Conservation (phyloP, 176 grass and related monocot genomes). For the Poa pratensis region DNA sequence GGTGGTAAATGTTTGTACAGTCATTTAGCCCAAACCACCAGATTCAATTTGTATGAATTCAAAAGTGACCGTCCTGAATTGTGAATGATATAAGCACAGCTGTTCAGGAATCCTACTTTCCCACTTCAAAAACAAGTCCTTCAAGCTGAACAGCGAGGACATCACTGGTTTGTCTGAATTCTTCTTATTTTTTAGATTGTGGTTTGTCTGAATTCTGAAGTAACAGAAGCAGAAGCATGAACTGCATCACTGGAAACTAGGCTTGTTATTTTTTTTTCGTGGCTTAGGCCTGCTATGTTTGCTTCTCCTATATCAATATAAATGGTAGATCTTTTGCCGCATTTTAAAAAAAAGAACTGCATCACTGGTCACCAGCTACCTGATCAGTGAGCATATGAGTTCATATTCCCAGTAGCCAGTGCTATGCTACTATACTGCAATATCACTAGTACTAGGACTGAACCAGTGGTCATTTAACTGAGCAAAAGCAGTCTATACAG, state of each 20-base stretch:
- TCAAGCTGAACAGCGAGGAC: background rate
- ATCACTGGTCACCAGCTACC: background rate
- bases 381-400: background rate
- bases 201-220: background rate
- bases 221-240: background rate
- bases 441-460: background rate
- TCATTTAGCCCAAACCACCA: background rate
- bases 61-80: background rate
- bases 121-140: background rate
- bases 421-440: background rate
- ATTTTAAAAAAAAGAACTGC: too few relatives aligned
- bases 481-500: background rate
- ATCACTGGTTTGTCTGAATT: background rate
- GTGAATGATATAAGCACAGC: background rate
- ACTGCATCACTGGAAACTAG: too few relatives aligned
- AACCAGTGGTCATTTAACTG: background rate
- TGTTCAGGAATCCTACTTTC: background rate
- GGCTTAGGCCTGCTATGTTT: too few relatives aligned
- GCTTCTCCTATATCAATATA: too few relatives aligned
- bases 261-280: too few relatives aligned
- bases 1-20: background rate
- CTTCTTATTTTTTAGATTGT: background rate
- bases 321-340: too few relatives aligned
- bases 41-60: background rate
- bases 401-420: background rate